These are phyloP conservation scores for Aspergillus intermedius DNA, from an alignment of 2,329 filamentous ascomycete species.

Conservation along the genomic window DNA sequence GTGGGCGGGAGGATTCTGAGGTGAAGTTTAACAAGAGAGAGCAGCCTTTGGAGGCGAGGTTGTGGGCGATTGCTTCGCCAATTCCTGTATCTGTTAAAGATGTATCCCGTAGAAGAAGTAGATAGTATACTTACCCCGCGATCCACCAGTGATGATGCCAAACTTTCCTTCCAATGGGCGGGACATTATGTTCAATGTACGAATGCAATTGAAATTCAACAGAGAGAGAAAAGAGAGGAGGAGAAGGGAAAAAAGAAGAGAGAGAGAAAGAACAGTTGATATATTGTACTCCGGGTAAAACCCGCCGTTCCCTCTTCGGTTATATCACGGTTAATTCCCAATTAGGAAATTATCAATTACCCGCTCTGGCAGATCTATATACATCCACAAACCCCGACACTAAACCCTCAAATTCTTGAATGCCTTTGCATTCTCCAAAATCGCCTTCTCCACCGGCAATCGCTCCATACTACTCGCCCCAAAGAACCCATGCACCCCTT, in stretches of 20 bases:
- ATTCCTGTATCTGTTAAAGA: slow-evolving; percentile 52
- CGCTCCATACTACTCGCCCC: slow-evolving; percentile 64
- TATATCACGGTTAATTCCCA: slow-evolving; percentile 20
- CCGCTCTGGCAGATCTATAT: not conserved
- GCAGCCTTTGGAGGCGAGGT: slow-evolving; percentile 66
- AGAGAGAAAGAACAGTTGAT: not conserved
- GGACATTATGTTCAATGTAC: slow-evolving; percentile 7
- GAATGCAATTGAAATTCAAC: not conserved
- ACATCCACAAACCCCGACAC: not conserved
- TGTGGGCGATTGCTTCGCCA: slow-evolving; percentile 61
- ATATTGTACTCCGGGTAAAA: not conserved
- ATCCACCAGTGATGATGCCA: slow-evolving; percentile 72
- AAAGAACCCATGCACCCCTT: slow-evolving; percentile 64
- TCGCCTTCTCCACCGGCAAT: slow-evolving; percentile 61
- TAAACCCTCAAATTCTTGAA: slow-evolving; percentile 44
- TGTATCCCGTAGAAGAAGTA: too few relatives aligned
- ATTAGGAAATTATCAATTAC: slow-evolving; percentile 8
- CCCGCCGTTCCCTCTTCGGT: not conserved
- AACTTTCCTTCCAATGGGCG: slow-evolving; percentile 63
- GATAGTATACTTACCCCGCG: slow-evolving; percentile 53
- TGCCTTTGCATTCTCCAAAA: slow-evolving; percentile 50
- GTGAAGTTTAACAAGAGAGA: slow-evolving; percentile 67
- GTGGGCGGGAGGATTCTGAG: slow-evolving; percentile 52
- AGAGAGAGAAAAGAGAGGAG: not conserved
- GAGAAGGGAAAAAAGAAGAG: not conserved